Base-by-base conservation (phyloP, 202 grass and related monocot genomes). In the Alloteropsis angusta region DNA sequence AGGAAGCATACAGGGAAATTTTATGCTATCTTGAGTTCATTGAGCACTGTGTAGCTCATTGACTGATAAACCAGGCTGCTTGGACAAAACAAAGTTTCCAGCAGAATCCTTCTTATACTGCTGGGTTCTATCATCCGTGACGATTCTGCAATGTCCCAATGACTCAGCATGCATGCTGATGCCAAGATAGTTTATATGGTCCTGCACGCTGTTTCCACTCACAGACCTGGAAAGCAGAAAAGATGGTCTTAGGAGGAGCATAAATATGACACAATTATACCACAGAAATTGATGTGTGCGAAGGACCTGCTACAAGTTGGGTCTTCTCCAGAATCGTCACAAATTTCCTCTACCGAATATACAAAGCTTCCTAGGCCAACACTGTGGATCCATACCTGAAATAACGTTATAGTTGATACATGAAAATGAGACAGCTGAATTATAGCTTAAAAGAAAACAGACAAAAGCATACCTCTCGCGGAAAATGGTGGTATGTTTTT, bases 401-500 rank as follows among this genome's bases (percentile, higher is more conserved):
- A 88, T 43, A 82, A 32, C 7, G 5, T 65, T 30, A 48, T 17
- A 62, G 25, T 42, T 82, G 26, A 53, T 12, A 46, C 45, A 36
- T 13, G 6, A 62, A 58, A 2, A 5, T 13, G 5, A 42, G 16
- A 42, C 30, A 16, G 46, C 23, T 44, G 79, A 30, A 30, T 3
- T 5, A 68, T 15, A 49, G 6, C 15, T 45, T 12, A 54, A 18
- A 84, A 65, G 37, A 25, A 74, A 80, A 56, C 1, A 52, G 57
- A 64, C 8, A 34, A 59, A 68, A 4, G 1, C 30, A 43, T 82
- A 94, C 95, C 89, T 98, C 92, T 46, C 68, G 62, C 49, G 89
- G 60, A 54, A 98, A 95, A 78, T 98, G 95, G 77, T 95, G 95
- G 59, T 98, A 98, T 12, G 87, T 98, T 80, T 93, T 94, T 39